Percentiles rank a stretch among this genome's conserved stretches.
phyloP scores from a whole-genome alignment of 768 basidiomycete species.

The Russula vinacea region DNA sequence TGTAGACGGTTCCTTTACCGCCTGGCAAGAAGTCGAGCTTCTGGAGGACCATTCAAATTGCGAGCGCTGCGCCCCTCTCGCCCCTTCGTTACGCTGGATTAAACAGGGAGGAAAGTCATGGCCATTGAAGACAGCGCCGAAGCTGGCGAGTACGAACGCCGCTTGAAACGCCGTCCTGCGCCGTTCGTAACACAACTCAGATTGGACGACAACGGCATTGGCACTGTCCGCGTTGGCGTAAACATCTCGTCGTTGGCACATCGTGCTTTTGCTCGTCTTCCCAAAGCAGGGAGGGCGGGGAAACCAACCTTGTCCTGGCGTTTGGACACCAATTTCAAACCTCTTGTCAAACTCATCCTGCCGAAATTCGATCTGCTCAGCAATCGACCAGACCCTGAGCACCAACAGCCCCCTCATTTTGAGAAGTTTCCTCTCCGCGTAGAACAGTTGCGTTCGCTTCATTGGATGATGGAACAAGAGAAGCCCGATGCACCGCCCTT shows the following conservation, averaged over 20 bases:
- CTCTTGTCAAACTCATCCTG: constrained; percentile 54
- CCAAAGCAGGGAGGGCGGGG: constrained; percentile 46
- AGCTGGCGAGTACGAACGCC: constrained; percentile 86
- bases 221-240: constrained; percentile 77
- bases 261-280: constrained; percentile 78
- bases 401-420: constrained; percentile 78
- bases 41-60: constrained; percentile 53
- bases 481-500: constrained; percentile 61
- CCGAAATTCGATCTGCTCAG: constrained; percentile 69
- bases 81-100: constrained; percentile 76
- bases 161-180: constrained; percentile 79
- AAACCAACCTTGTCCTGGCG: constrained; percentile 68
- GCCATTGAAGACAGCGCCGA: constrained; percentile 82
- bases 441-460: constrained; percentile 86
- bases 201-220: constrained; percentile 56
- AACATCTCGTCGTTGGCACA: constrained; percentile 87
- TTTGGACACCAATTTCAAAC: constrained; percentile 73
- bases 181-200: constrained; percentile 85
- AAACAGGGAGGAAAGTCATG: constrained; percentile 54
- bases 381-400: constrained; percentile 69
- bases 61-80: constrained; percentile 74
- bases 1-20: constrained; percentile 58
- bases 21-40: constrained; percentile 62
- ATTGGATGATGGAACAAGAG: constrained; percentile 91
- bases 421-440: constrained; percentile 59